Evolutionary conservation across 106 monocot species (phyloP).

Genomic region (Chionographis japonica): DNA sequence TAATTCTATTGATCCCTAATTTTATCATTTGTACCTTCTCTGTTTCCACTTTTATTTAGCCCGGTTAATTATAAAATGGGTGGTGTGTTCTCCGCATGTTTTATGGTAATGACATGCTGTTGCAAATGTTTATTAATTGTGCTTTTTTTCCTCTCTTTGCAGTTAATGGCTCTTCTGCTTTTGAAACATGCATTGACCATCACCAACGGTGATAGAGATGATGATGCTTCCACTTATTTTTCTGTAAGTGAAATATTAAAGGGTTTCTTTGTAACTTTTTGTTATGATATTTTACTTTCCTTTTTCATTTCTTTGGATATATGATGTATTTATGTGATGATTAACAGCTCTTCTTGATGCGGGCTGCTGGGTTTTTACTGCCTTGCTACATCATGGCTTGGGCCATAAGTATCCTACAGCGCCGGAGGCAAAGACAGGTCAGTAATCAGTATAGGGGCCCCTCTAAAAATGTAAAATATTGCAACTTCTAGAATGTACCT

Average conservation of each 20-base stretch:
- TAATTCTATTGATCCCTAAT: no score
- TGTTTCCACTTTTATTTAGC: no score
- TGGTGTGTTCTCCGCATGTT: no score
- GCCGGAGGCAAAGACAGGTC: conserved; percentile 70
- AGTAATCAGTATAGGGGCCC: no score
- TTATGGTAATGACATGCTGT: background rate
- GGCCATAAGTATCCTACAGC: conserved; percentile 70
- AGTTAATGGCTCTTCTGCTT: conserved; percentile 89
- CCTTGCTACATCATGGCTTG: conserved; percentile 88
- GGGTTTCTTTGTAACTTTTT: background rate
- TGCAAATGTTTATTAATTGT: background rate
- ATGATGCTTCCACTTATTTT: conserved; percentile 77
- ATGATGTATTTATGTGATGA: background rate
- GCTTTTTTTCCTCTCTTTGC: conserved; percentile 11
- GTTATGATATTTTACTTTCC: background rate
- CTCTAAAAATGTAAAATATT: background rate
- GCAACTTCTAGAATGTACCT: no score
- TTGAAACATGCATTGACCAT: conserved; percentile 74
- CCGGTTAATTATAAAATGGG: no score
- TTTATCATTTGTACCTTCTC: no score
- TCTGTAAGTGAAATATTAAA: conserved; percentile 48
- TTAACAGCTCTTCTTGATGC: conserved; percentile 63
- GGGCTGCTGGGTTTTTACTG: conserved; percentile 76
- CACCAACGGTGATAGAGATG: conserved; percentile 53
- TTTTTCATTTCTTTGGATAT: background rate